Percentiles rank a stretch among this genome's conserved stretches.
Conservation (phyloP, 1,139 yeast genomes). For the Blastobotrys indianensis region DNA sequence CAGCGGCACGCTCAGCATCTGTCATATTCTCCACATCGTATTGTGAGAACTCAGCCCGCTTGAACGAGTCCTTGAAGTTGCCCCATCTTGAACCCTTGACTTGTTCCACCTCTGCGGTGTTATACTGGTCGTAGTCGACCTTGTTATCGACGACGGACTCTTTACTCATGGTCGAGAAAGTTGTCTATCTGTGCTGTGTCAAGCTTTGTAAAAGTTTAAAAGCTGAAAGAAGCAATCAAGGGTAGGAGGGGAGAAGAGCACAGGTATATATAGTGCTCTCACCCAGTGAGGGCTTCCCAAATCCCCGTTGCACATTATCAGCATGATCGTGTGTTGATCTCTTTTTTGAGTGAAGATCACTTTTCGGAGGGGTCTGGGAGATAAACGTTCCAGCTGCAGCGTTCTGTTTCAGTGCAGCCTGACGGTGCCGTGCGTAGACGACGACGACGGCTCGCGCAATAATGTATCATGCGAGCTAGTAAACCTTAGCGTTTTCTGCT, state of each 20-base stretch:
- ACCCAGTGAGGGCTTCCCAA: not conserved
- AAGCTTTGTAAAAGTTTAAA: not conserved
- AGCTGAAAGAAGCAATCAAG: no score
- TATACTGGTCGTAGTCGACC: conserved; percentile 1
- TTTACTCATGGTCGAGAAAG: not conserved
- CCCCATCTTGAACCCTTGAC: conserved; percentile 19
- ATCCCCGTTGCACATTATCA: no score
- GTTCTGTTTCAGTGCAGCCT: no score
- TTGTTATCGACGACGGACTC: conserved; percentile 4
- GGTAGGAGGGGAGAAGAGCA: no score
- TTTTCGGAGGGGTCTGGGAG: no score
- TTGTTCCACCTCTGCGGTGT: conserved; percentile 5
- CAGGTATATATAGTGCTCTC: not conserved
- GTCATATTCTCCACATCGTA: conserved; percentile 22
- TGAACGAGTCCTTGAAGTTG: conserved; percentile 28
- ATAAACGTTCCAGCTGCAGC: no score
- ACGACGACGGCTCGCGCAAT: no score
- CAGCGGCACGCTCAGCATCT: conserved; percentile 26
- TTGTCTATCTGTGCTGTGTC: not conserved
- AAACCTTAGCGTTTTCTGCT: no score
- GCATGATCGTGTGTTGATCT: no score
- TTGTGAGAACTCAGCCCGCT: conserved; percentile 22
- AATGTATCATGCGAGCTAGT: no score
- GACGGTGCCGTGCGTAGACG: no score
- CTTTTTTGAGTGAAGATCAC: no score